Percentiles rank a stretch among this genome's conserved stretches.
Conservation (phyloP, 306 rosid species). For the Vigna nakashimae region DNA sequence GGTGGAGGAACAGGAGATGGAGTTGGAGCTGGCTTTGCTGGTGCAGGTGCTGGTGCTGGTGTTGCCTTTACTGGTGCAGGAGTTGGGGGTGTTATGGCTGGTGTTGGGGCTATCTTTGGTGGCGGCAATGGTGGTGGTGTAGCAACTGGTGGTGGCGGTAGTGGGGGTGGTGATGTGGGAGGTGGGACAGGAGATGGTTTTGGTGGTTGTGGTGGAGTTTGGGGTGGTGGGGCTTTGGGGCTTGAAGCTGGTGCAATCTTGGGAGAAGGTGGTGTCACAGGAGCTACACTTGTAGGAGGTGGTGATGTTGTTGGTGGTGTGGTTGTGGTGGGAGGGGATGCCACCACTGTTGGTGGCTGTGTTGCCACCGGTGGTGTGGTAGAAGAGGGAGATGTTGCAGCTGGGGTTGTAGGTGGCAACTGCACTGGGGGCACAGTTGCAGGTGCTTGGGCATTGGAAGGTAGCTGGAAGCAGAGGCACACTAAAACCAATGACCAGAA, state of each 20-base stretch:
- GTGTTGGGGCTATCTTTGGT: conserved; percentile 71
- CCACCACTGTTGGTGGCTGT: conserved; percentile 41
- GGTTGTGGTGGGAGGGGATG: conserved; percentile 56
- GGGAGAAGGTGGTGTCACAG: conserved; percentile 65
- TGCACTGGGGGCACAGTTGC: conserved; percentile 36
- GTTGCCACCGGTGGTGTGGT: conserved; percentile 18
- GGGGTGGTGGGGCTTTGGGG: conserved; percentile 62
- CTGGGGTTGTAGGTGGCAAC: conserved; percentile 32
- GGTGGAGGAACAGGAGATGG: conserved; percentile 63
- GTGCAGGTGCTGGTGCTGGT: conserved; percentile 71
- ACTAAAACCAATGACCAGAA: conserved; percentile 42
- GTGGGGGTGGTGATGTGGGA: conserved; percentile 61
- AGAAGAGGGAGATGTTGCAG: conserved; percentile 29
- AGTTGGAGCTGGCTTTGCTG: conserved; percentile 58
- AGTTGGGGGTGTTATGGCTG: conserved; percentile 64
- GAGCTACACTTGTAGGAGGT: conserved; percentile 59
- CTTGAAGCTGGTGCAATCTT: conserved; percentile 61
- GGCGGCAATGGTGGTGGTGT: conserved; percentile 47
- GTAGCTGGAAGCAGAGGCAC: conserved; percentile 39
- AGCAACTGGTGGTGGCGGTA: conserved; percentile 55
- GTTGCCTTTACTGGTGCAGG: conserved; percentile 63
- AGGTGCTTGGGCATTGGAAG: conserved; percentile 51
- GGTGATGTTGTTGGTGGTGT: conserved; percentile 52
- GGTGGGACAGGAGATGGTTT: conserved; percentile 57
- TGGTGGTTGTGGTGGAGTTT: conserved; percentile 65